phyloP scores from a whole-genome alignment of 1,284 basidiomycete species.

The Cystobasidium slooffiae region DNA sequence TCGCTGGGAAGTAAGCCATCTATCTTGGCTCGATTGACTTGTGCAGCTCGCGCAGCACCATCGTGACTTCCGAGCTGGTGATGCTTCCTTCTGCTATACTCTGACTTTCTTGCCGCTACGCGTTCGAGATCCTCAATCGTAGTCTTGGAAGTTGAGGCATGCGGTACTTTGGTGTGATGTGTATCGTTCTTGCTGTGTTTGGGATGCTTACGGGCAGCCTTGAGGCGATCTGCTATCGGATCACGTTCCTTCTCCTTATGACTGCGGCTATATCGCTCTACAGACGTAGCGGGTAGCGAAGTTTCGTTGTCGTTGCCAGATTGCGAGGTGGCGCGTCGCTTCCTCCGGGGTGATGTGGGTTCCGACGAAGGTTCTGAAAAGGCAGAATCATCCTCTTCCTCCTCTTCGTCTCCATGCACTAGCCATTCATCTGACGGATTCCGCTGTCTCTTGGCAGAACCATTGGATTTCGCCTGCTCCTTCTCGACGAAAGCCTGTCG shows the following conservation, averaged over 20 bases:
- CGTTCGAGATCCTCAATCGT: constrained; percentile 11
- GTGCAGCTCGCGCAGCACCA: constrained; percentile 7
- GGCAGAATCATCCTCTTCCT: constrained; percentile 17
- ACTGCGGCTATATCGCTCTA: constrained; percentile 21
- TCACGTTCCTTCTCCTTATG: constrained; percentile 21
- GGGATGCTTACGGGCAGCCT: constrained; percentile 14
- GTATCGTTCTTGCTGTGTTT: neutral
- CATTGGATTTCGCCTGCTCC: constrained; percentile 9
- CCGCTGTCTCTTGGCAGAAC: neutral
- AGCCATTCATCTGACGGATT: constrained; percentile 22
- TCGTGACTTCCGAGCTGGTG: neutral
- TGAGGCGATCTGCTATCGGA: constrained; percentile 17
- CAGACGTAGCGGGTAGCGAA: neutral
- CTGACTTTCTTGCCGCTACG: neutral
- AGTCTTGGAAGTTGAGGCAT: constrained; percentile 2
- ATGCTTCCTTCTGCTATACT: neutral
- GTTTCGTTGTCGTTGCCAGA: too few species aligned
- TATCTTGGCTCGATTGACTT: constrained; percentile 2
- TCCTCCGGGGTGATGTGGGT: neutral
- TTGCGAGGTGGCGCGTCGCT: neutral
- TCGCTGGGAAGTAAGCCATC: constrained; percentile 25
- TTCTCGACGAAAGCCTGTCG: constrained; percentile 26
- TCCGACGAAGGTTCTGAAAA: constrained; percentile 16
- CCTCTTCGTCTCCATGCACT: neutral
- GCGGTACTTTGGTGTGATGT: neutral